Base-by-base conservation (phyloP, 1,139 yeast species). In the Pneumocystis oryctolagi region DNA sequence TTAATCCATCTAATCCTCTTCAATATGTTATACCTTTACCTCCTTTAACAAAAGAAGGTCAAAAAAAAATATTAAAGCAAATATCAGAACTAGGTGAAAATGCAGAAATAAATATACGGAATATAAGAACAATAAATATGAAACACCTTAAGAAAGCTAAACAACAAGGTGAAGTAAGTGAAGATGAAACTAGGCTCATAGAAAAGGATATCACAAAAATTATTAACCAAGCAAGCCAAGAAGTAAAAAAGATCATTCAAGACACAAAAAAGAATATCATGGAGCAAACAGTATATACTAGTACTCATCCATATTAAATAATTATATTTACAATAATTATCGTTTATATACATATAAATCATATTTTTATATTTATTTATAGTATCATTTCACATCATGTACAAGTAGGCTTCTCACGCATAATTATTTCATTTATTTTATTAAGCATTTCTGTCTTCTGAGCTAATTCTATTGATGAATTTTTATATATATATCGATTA, bases 21-120 rank as follows among this genome's bases (percentile, higher is more conserved):
- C 59, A 35, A 20, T 39, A 35, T 57, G 5, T 20, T 57, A 57
- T 57, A 35, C 59, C 59, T 18, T 39, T 57, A 12, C 59, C 59
- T 20, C 59, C 37, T 30, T n/a, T 16, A 20, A 57, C 42, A 20
- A 12, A 39, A 25, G 59, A 57, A 57, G 12, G 31, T 35, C 59
- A 25, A 28, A 35, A 57, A 30, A 35, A 35, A 35, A 12, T 9
- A 14, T 35, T 39, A 35, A 3, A 3, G 20, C 30, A 35, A 12
- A 25, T 57, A 35, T 57, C 37, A 57, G 25, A 57, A 28, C 28
- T 57, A 5, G n/a, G n/a, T 14, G 59, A 57, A 57, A 57, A 39
- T 20, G 20, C 30, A 35, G 42, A 28, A 57, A 35, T 57, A 20
- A 25, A 3, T 9, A 57, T 57, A 35, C 59, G 59, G 14, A 57